phyloP scores from a whole-genome alignment of 352 stramenopile genomes.

The Phytopythium chamaehyphon region DNA sequence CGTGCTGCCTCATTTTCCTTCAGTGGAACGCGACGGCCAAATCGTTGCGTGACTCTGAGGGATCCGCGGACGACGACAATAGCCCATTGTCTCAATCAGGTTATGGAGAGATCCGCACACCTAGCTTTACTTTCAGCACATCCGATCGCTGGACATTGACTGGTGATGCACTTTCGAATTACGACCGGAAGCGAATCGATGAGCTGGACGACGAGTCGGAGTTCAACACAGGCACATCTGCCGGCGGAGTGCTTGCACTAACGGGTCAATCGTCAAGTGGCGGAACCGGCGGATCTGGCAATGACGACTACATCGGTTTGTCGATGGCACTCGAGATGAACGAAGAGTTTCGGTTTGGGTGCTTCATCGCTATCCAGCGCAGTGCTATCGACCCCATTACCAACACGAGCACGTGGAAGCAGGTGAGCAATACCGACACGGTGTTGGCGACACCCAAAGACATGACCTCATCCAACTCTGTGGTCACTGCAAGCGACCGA shows the following conservation, averaged over 20 bases:
- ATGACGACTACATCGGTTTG: slow-evolving; percentile 69
- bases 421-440: slow-evolving; percentile 82
- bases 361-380: slow-evolving; percentile 80
- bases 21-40: slow-evolving; percentile 87
- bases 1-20: slow-evolving; percentile 83
- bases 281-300: neutral
- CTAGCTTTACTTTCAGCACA: slow-evolving; percentile 73
- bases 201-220: slow-evolving; percentile 19
- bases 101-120: slow-evolving; percentile 75
- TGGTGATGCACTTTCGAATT: slow-evolving; percentile 29
- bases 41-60: slow-evolving; percentile 63
- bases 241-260: neutral
- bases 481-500: slow-evolving; percentile 21
- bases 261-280: slow-evolving; percentile 1
- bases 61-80: slow-evolving; percentile 24
- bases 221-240: slow-evolving; percentile 8
- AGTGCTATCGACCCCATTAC: slow-evolving; percentile 24
- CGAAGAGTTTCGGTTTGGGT: slow-evolving; percentile 64
- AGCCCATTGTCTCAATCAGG: slow-evolving; percentile 53
- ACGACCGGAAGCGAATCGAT: slow-evolving; percentile 25
- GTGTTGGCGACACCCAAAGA: slow-evolving; percentile 63
- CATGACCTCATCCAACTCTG: slow-evolving; percentile 2
- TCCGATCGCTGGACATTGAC: slow-evolving; percentile 48
- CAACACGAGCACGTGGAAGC: slow-evolving; percentile 46
- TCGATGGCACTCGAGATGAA: slow-evolving; percentile 85